Evolutionary conservation across 805 yeast species (phyloP), one percentile per base, ranked within the genome.

Genomic region (Hanseniaspora jakobsenii): DNA sequence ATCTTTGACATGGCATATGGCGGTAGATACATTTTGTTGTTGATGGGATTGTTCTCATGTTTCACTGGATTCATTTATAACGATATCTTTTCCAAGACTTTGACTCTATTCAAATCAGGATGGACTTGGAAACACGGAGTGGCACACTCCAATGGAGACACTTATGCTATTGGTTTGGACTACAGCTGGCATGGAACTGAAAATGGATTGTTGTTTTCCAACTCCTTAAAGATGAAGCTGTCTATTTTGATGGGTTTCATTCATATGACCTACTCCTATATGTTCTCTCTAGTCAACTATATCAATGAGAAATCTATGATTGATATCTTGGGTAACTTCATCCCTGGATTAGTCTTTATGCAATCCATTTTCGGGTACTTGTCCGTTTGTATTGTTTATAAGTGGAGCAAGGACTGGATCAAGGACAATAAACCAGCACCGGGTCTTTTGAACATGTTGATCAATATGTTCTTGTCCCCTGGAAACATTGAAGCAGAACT

Each of bases 101-200:
- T 79, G 77, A 72, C 81, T 0, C 47, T 77, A n/a, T 79, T 79
- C 58, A 62, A 63, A 40, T 72, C 81, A 3, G 85, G 85, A 8
- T 80, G 86, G 86, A 62, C 66, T 50, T 79, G 81, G 81, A 75
- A 76, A 4, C 27, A 57, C 59, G 28, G 85, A 77, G 4, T 59
- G 59, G 7, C 65, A 63, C 47, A 61, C 64, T 7, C 77, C 77
- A 22, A 69, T 70, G 8, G 43, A 2, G 21, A 28, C 13, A 38
- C 38, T 29, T 79, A 79, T 53, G 64, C 74, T 22, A 61, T 77
- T 47, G 87, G 87, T 47, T 58, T 79, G 39, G 87, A 80, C 61
- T 72, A 75, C 60, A 75, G 73, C 13, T 80, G 87, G 87, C 87
- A 80, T 56, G 85, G 85, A n/a, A 64, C 85, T 26, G 87, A 80